Conservation (phyloP, 164 flowering plant species). For the Brasenia schreberi region DNA sequence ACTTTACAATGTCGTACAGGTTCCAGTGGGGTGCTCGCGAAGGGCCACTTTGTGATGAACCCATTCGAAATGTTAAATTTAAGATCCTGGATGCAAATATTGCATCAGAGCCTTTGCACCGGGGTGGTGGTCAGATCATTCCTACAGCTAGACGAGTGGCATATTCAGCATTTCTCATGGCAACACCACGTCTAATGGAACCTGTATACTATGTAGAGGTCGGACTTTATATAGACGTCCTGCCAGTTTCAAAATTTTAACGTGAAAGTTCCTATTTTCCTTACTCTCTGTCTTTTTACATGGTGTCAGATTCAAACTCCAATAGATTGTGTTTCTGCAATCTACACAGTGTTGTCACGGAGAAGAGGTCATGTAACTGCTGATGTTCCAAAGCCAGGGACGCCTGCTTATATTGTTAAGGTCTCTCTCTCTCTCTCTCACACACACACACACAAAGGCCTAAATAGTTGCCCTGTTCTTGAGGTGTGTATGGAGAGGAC, state of each 20-base stretch:
- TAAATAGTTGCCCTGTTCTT: no score
- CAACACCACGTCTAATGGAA: slow-evolving; percentile 96
- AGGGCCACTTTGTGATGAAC: slow-evolving; percentile 99
- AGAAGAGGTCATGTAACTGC: slow-evolving; percentile 97
- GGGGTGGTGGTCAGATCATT: slow-evolving; percentile 95
- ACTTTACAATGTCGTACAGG: slow-evolving; percentile 18
- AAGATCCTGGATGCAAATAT: slow-evolving; percentile 94
- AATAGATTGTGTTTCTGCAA: slow-evolving; percentile 92
- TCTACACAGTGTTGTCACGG: slow-evolving; percentile 90
- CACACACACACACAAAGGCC: no score
- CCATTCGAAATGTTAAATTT: slow-evolving; percentile 94
- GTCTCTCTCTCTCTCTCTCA: slow-evolving; percentile 14
- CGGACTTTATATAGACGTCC: background rate
- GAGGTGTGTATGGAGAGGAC: no score
- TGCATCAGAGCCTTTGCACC: slow-evolving; percentile 85
- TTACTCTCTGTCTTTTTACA: background rate
- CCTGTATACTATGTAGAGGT: slow-evolving; percentile 98
- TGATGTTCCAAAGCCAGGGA: slow-evolving; percentile 95
- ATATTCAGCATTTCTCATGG: slow-evolving; percentile 97
- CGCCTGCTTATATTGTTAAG: slow-evolving; percentile 98
- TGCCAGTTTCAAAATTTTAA: background rate
- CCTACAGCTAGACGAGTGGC: slow-evolving; percentile 98
- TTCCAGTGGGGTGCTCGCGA: slow-evolving; percentile 99
- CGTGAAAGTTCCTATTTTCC: no score
- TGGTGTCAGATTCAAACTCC: slow-evolving; percentile 94